Percentiles rank a stretch among this genome's conserved stretches.
These are phyloP conservation scores for Westerdykella sp. DNA, from an alignment of 2,329 filamentous ascomycete genomes.

Conservation along the genomic window DNA sequence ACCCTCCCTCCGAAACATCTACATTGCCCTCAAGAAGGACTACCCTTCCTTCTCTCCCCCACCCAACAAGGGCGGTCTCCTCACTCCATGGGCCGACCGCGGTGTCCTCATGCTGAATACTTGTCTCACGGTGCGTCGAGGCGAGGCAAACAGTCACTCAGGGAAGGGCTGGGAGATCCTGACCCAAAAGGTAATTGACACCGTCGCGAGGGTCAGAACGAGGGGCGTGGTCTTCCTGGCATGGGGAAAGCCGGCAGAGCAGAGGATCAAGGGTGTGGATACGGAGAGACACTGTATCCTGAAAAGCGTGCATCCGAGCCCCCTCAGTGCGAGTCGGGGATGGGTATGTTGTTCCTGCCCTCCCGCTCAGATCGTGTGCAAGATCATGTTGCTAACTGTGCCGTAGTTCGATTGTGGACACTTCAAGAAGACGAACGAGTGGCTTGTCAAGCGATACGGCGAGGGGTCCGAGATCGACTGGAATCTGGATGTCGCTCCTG, in stretches of 20 bases:
- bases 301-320: conserved; percentile 84
- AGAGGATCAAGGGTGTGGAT: conserved; percentile 68
- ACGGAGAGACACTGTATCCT: conserved; percentile 71
- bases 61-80: conserved; percentile 69
- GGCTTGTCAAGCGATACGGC: conserved; percentile 75
- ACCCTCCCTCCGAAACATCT: conserved; percentile 90
- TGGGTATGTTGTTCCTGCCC: conserved; percentile 51
- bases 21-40: conserved; percentile 78
- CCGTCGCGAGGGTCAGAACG: conserved; percentile 69
- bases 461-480: conserved; percentile 78
- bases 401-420: conserved; percentile 66
- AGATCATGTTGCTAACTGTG: conserved; percentile 30
- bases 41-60: conserved; percentile 75
- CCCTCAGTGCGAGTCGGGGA: conserved; percentile 74
- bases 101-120: conserved; percentile 93
- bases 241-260: conserved; percentile 82
- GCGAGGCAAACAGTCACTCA: conserved; percentile 79
- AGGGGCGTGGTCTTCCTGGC: conserved; percentile 89
- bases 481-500: conserved; percentile 53
- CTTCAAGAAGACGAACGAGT: conserved; percentile 76
- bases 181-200: conserved; percentile 85
- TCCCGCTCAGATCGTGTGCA: neutral
- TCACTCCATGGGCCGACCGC: conserved; percentile 89
- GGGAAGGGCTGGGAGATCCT: conserved; percentile 89
- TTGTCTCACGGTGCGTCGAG: conserved; percentile 84